Conservation (phyloP, 495 filamentous ascomycete genomes). For the Physcia stellaris region DNA sequence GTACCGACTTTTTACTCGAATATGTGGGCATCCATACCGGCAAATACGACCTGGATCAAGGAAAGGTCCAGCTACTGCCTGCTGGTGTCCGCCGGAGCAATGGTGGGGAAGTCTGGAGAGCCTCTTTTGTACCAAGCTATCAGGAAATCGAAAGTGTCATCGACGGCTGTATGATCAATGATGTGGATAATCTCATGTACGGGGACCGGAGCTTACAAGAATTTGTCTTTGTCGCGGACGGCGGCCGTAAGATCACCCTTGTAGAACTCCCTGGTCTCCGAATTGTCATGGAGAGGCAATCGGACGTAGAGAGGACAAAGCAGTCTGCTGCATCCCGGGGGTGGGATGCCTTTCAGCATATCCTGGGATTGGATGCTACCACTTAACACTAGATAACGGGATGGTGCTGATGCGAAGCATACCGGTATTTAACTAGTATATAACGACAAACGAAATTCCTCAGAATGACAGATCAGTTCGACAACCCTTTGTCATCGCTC, state of each 20-base stretch:
- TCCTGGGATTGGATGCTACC: no score
- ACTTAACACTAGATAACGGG: no score
- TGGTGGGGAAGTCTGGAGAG: slow-evolving; percentile 1
- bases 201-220: slow-evolving; percentile 15
- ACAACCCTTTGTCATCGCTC: no score
- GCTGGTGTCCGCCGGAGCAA: not conserved
- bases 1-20: slow-evolving; percentile 26
- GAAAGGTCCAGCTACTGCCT: slow-evolving; percentile 13
- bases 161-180: slow-evolving; percentile 2
- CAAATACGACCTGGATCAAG: slow-evolving; percentile 9
- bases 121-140: slow-evolving; percentile 10
- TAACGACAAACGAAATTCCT: no score
- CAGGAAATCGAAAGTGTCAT: slow-evolving; percentile 6
- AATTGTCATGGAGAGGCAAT: not conserved
- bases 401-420: no score
- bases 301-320: no score
- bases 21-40: slow-evolving; percentile 7
- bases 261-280: not conserved
- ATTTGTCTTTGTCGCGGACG: slow-evolving; percentile 23
- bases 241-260: slow-evolving; percentile 12
- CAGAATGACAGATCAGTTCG: no score
- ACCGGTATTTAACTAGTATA: no score
- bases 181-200: slow-evolving; percentile 16
- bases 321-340: no score
- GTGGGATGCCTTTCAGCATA: no score